Percentiles rank a stretch among this genome's conserved stretches.
Evolutionary conservation across 1,139 yeast genomes (phyloP).

Genomic region (Martiniozyma asiatica): DNA sequence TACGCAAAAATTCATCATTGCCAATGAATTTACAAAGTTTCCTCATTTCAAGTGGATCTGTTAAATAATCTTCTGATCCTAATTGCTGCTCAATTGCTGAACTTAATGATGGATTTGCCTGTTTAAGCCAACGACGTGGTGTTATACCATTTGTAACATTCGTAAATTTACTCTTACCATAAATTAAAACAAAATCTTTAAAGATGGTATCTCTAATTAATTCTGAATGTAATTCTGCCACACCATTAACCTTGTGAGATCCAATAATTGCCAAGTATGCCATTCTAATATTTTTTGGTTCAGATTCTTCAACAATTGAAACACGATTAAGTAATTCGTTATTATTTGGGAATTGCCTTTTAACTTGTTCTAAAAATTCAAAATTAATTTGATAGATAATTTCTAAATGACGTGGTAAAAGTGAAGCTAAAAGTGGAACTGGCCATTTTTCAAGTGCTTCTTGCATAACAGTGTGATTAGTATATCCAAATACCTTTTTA

Average conservation of each 20-base stretch:
- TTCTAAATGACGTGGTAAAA: slow-evolving; percentile 87
- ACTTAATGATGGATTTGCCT: slow-evolving; percentile 79
- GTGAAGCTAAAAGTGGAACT: slow-evolving; percentile 58
- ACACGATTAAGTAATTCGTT: slow-evolving; percentile 57
- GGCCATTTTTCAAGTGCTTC: slow-evolving; percentile 98
- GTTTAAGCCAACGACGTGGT: slow-evolving; percentile 93
- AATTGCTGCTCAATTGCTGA: slow-evolving; percentile 59
- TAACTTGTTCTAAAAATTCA: slow-evolving; percentile 67
- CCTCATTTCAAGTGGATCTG: slow-evolving; percentile 58
- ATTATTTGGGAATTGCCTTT: slow-evolving; percentile 60
- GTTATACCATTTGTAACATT: slow-evolving; percentile 94
- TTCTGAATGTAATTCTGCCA: slow-evolving; percentile 90
- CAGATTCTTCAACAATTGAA: slow-evolving; percentile 74
- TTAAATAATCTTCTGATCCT: slow-evolving; percentile 59
- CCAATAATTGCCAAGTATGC: slow-evolving; percentile 87
- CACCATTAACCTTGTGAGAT: slow-evolving; percentile 90
- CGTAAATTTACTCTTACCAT: slow-evolving; percentile 72
- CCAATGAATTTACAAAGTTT: slow-evolving; percentile 54
- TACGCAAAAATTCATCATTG: slow-evolving; percentile 52
- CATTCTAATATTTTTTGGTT: slow-evolving; percentile 80
- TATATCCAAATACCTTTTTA: slow-evolving; percentile 73
- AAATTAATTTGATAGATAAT: slow-evolving; percentile 80
- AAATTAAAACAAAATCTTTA: slow-evolving; percentile 76
- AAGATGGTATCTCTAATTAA: slow-evolving; percentile 81
- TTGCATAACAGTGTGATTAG: slow-evolving; percentile 89